A percentile compares a stretch with the other conserved stretches of the same genome.
Evolutionary conservation across 2,329 filamentous ascomycete species (phyloP).

Genomic region (Pseudogymnoascus sp.): DNA sequence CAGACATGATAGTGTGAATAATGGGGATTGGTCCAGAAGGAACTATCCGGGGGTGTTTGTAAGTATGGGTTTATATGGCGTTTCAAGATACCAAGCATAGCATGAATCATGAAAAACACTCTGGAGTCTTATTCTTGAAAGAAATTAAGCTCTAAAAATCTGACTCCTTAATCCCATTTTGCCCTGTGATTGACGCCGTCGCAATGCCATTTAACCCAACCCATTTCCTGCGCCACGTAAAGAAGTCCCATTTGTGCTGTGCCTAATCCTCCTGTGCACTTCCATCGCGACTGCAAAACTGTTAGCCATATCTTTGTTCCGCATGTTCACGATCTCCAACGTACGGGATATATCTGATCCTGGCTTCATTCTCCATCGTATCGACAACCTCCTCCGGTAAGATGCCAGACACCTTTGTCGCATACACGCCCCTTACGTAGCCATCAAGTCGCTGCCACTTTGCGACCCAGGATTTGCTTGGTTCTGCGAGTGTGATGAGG

Average conservation of each 20-base stretch:
- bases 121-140: slow-evolving; percentile 7
- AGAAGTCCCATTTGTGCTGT: neutral
- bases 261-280: slow-evolving; percentile 41
- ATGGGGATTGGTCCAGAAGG: neutral
- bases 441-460: slow-evolving; percentile 87
- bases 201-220: slow-evolving; percentile 5
- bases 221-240: slow-evolving; percentile 4
- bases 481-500: slow-evolving; percentile 74
- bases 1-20: neutral
- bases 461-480: slow-evolving; percentile 85
- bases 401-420: slow-evolving; percentile 85
- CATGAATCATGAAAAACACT: neutral
- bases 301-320: slow-evolving; percentile 15
- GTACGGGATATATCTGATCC: slow-evolving; percentile 57
- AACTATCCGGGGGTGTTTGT: slow-evolving; percentile 15
- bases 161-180: slow-evolving; percentile 19
- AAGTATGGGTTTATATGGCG: slow-evolving; percentile 7
- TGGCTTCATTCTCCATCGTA: slow-evolving; percentile 52
- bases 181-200: slow-evolving; percentile 12
- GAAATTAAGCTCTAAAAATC: slow-evolving; percentile 11
- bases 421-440: slow-evolving; percentile 85
- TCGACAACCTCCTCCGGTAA: slow-evolving; percentile 56
- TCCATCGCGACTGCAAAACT: slow-evolving; percentile 41
- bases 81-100: slow-evolving; percentile 1
- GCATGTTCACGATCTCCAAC: neutral